Percentiles rank a stretch among this genome's conserved stretches.
Evolutionary conservation across 163 green algal genomes (phyloP).

Genomic region (Chlamydomonas reinhardtii): DNA sequence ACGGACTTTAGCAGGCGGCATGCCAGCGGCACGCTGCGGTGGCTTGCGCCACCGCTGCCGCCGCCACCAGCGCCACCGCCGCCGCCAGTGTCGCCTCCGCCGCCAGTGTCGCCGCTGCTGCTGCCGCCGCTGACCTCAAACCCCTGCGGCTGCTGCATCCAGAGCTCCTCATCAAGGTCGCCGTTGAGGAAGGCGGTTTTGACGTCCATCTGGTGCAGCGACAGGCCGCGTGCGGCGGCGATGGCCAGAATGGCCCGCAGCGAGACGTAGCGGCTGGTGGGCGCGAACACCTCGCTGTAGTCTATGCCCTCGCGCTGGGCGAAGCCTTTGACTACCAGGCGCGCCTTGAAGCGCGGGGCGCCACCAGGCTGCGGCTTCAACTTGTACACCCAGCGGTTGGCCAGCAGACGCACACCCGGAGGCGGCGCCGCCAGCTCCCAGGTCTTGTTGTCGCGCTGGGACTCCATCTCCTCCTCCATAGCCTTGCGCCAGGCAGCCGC

Average conservation of each 20-base stretch:
- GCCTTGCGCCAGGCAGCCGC: neutral
- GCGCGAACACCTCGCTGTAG: constrained; percentile 51
- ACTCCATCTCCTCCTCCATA: constrained; percentile 17
- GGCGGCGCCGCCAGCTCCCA: no score
- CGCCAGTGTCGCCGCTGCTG: constrained; percentile 6
- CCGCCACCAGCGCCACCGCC: no score
- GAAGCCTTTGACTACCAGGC: constrained; percentile 55
- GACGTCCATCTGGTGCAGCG: constrained; percentile 64
- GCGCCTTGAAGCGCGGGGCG: constrained; percentile 70
- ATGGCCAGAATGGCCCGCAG: constrained; percentile 48
- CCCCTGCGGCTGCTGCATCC: constrained; percentile 51
- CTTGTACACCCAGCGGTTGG: constrained; percentile 72
- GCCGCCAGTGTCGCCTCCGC: no score
- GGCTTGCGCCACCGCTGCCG: no score
- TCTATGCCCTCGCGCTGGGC: constrained; percentile 49
- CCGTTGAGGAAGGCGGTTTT: constrained; percentile 68
- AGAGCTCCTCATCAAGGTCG: constrained; percentile 51
- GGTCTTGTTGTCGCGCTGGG: constrained; percentile 32
- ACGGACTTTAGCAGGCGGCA: constrained; percentile 54
- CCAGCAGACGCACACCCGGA: no score
- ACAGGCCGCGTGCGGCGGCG: constrained; percentile 42
- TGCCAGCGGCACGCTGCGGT: neutral
- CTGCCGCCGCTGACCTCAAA: no score
- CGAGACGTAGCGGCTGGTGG: constrained; percentile 43
- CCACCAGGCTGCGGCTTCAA: constrained; percentile 61